Evolutionary conservation across 768 basidiomycete species (phyloP).

Genomic region (Russula earlei): DNA sequence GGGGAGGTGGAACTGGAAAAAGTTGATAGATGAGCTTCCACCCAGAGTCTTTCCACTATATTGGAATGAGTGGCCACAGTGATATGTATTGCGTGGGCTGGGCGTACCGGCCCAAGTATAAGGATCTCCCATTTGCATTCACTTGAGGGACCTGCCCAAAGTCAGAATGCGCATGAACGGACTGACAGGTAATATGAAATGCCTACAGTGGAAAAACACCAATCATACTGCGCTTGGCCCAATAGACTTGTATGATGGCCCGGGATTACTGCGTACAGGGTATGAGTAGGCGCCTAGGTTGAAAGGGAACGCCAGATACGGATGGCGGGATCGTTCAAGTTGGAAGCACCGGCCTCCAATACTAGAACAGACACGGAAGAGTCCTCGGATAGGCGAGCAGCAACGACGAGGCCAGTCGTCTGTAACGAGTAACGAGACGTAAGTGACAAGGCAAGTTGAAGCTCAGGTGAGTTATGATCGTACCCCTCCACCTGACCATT

Average conservation of each 20-base stretch:
- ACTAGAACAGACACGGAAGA: constrained; percentile 15
- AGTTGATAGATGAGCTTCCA: constrained; percentile 21
- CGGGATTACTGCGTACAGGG: background rate
- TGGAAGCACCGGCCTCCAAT: constrained; percentile 12
- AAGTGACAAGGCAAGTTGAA: background rate
- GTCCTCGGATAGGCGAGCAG: constrained; percentile 17
- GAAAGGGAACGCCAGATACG: background rate
- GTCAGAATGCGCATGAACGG: background rate
- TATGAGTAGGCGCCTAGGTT: background rate
- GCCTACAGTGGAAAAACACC: constrained; percentile 9
- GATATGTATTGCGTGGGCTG: background rate
- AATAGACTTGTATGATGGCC: background rate
- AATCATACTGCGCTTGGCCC: constrained; percentile 7
- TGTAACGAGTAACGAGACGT: background rate
- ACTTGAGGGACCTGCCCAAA: constrained; percentile 7
- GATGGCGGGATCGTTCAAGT: constrained; percentile 12
- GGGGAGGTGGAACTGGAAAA: constrained; percentile 13
- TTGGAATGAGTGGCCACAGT: background rate
- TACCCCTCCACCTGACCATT: constrained; percentile 11
- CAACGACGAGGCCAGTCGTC: constrained; percentile 18
- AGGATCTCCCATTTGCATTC: background rate
- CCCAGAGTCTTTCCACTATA: constrained; percentile 24
- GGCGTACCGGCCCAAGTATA: constrained; percentile 2
- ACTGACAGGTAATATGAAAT: no score
- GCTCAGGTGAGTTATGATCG: background rate